Evolutionary conservation across 441 rosid genomes (phyloP), one percentile per base, ranked within the genome.

Genomic region (Arabidopsis hybrid): DNA sequence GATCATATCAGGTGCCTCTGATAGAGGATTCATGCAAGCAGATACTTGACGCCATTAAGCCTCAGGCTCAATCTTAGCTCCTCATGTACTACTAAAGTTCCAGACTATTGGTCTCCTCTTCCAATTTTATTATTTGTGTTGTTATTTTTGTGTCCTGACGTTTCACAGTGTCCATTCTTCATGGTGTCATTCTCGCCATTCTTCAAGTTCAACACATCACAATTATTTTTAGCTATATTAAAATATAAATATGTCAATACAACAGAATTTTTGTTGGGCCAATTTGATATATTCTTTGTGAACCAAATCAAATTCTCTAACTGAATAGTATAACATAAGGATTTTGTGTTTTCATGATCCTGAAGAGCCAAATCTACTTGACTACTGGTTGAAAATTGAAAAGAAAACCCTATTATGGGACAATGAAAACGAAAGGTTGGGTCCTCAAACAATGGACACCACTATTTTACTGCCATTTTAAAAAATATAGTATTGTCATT

Each of bases 371-470:
- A 34, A 64, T 47, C 43, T 29, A 9, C 43, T 64, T 14, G 43
- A 64, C 36, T 47, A 64, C 36, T 64, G 69, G 56, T 47, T 64
- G 69, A 47, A 47, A 47, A 64, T 5, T 34, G 68, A 16, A 18
- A 32, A 14, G 42, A 31, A 63, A 45, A 45, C 5, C 52, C 8
- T 7, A 62, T n/a, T 10, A 31, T 45, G 40, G 39, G 31, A 5
- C 10, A 46, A 14, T 46, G 56, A 63, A 31, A 31, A 63, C 1
- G 43, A 46, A 8, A 45, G 42, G 10, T 45, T 29, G 55, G 56
- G 56, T 63, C 43, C 68, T 46, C 35, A 35, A 50, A 65, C 59
- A 18, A 5, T 50, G 47, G 17, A 53, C 4, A 36, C 69, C 69
- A 46, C 51, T 46, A 43, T 21, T 60, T 59, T 40, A 60, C 65